phyloP scores from a whole-genome alignment of 495 filamentous ascomycete species.

The Aspergillus ellipticus region DNA sequence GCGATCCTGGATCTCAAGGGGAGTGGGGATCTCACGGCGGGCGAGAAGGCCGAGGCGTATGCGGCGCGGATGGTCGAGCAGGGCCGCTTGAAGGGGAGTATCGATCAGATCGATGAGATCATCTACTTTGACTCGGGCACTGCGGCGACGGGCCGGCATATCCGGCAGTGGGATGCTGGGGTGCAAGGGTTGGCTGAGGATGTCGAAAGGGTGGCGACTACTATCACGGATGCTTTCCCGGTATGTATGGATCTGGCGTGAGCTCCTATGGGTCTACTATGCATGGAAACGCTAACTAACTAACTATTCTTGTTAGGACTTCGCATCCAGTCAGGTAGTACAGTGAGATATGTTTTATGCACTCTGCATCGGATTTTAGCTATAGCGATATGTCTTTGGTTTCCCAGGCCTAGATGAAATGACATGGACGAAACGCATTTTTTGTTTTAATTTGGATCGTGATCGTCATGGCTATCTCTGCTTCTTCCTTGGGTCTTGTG shows the following conservation, averaged over 20 bases:
- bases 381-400: background rate
- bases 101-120: constrained; percentile 89
- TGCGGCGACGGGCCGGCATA: constrained; percentile 60
- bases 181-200: constrained; percentile 82
- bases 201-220: constrained; percentile 73
- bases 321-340: constrained; percentile 23
- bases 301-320: constrained; percentile 27
- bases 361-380: background rate
- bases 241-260: constrained; percentile 28
- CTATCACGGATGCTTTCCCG: constrained; percentile 39
- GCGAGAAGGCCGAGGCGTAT: constrained; percentile 82
- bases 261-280: background rate
- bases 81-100: constrained; percentile 75
- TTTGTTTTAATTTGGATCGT: background rate
- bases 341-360: constrained; percentile 14
- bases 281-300: background rate
- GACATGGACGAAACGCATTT: background rate
- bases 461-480: background rate
- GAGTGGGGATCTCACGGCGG: constrained; percentile 47
- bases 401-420: background rate
- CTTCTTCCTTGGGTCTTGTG: background rate
- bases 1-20: constrained; percentile 63
- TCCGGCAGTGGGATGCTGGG: constrained; percentile 84
- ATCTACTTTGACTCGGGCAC: constrained; percentile 74
- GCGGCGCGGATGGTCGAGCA: constrained; percentile 96